Evolutionary conservation across 257 asterid genomes (phyloP).

Genomic region (Nicotiana undulata): DNA sequence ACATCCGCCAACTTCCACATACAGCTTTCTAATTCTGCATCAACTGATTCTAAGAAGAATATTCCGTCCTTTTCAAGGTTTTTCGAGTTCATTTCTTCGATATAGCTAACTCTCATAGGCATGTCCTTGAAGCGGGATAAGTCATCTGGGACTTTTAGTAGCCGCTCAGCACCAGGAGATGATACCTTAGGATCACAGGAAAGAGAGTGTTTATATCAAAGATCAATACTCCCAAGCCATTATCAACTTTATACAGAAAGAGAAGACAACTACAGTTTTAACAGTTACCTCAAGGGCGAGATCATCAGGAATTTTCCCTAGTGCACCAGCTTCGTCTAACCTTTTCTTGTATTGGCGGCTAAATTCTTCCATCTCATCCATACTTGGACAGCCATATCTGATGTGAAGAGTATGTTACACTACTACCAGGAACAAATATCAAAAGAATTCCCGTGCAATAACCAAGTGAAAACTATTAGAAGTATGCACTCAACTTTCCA

Average conservation of each 20-base stretch:
- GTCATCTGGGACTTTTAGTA: slow-evolving; percentile 77
- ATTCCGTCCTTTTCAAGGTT: slow-evolving; percentile 41
- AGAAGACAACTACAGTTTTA: not conserved
- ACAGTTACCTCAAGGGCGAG: slow-evolving; percentile 73
- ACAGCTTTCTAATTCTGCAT: slow-evolving; percentile 52
- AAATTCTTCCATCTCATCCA: slow-evolving; percentile 73
- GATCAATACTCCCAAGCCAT: not conserved
- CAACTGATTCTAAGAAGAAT: slow-evolving; percentile 55
- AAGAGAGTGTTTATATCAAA: not conserved
- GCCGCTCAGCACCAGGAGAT: slow-evolving; percentile 83
- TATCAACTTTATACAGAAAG: not conserved
- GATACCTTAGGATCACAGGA: slow-evolving; percentile 51
- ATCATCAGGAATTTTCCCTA: slow-evolving; percentile 75
- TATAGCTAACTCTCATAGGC: slow-evolving; percentile 67
- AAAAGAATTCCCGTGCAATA: not conserved
- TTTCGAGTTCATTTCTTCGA: slow-evolving; percentile 29
- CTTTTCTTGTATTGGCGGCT: slow-evolving; percentile 53
- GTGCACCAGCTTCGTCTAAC: slow-evolving; percentile 68
- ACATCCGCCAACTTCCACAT: slow-evolving; percentile 86
- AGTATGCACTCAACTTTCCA: not conserved
- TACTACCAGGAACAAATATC: not conserved
- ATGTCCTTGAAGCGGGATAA: slow-evolving; percentile 62
- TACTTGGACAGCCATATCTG: slow-evolving; percentile 81
- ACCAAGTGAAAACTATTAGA: not conserved
- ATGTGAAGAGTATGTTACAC: not conserved